Base-by-base conservation (phyloP, 495 filamentous ascomycete genomes). In the Tuber microsphaerosporum region DNA sequence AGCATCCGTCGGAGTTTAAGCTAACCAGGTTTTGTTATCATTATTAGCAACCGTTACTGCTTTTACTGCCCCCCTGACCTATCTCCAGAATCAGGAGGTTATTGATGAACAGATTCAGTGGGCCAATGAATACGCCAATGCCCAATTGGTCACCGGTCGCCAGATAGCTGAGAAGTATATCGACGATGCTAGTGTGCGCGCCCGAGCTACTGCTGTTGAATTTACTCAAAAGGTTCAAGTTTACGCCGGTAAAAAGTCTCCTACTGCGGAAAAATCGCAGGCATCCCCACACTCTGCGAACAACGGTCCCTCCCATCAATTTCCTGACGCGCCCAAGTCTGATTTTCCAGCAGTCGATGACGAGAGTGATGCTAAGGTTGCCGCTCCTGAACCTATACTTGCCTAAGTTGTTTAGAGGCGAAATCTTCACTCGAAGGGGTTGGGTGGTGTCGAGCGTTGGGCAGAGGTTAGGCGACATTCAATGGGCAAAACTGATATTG, bases 71-170 rank as follows among this genome's bases (percentile, higher is more conserved):
- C 95, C 95, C 51, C 88, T 97, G 74, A 84, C 96, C 85, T 98
- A 98, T 87, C 90, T 92, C 81, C 90, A 89, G 85, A 98, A 99
- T 90, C 90, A 92, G 84, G 93, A 97, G 84, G 83, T 94, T 77
- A 97, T 99, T 82, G 95, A 99, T 84, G 85, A 88, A 75, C 92
- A 97, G 80, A 85, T 99, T 74, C 84, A 88, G 81, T 88, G 92
- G 77, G 88, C 87, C 69, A 86, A 89, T 80, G 86, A 92, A n/a
- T 84, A 94, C 71, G 84, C 95, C 83, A 91, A 89, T 85, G 86
- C 90, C 79, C 94, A 99, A 86, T 91, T 94, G 51, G 86, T 87
- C 77, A 93, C 97, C 85, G 85, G 96, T 76, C 90, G 90, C 83
- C 88, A 91, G 69, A 84, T 97, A 75, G 93, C 93, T 71, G 89